Base-by-base conservation (phyloP, 306 rosid species). In the Cicer chorassanicum region DNA sequence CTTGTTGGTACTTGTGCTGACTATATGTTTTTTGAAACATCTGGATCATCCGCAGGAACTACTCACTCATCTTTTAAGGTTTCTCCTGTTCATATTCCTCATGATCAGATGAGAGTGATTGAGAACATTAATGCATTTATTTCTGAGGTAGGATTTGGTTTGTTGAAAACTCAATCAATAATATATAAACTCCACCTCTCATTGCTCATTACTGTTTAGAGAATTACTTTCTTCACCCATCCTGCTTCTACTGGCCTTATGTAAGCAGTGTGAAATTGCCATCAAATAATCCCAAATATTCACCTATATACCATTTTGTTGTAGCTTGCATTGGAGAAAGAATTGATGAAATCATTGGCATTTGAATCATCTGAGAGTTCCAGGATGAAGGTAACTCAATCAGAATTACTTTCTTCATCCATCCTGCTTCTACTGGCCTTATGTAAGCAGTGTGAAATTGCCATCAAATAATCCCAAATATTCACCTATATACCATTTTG, bases 321-420 rank as follows among this genome's bases (percentile, higher is more conserved):
- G 87, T 84, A 95, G 99, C 83, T 95, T 76, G 80, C 96, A 51
- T 70, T 87, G 85, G 99, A 95, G 92, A 95, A 95, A 75, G 97
- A 92, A 80, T 76, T 95, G 81, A 68, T 84, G 57, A 87, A 86
- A 77, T 85, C 93, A 81, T 86, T 90, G 90, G 80, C 87, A 65
- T 86, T 87, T 1, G 93, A 92, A 86, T 90, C 97, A 70, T 87
- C 96, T 54, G 85, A 87, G 39, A 86, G 87, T 79, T 90, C 93
- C 70, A 86, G 84, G 83, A 78, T 92, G 78, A 95, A 90, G 97
- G 99, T 95, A 86, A 67, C 51, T 75, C 45, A 40, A 6, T 61
- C 36, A 65, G 38, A 39, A 21, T 68, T 62, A 63, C 19, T 81
- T 24, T 74, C 55, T 59, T 50, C 54, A 70, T 12, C 65, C 21